Evolutionary conservation across 2,329 filamentous ascomycete species (phyloP), one percentile per base, ranked within the genome.

Genomic region (Penicillium sp.): DNA sequence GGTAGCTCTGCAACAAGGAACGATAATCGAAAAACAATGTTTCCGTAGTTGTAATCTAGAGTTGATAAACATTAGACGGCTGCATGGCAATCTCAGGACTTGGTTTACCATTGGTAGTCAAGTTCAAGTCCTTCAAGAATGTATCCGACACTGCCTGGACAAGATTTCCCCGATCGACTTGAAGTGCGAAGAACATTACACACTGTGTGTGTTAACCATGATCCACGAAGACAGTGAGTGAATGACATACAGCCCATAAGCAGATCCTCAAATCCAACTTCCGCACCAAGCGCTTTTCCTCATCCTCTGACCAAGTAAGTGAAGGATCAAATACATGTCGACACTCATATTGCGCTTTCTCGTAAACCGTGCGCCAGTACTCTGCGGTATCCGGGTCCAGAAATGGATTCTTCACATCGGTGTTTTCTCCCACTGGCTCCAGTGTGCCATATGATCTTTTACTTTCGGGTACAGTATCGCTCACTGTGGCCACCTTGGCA

Each of bases 151-250:
- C 69, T 3, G 83, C 84, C 58, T 84, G 84, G 50, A 54, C 58
- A 14, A 86, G 73, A 62, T 86, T 86, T 31, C 82, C 82, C 40
- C 84, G 75, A 63, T 86, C 83, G 3, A 86, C 71, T 62, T 86
- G 81, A 2, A 86, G 71, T 0, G 79, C 82, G 48, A 85, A 83
- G 68, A 86, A 86, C 81, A 83, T 83, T 36, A 86, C 81, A 83
- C 83, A 39, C 32, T 36, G 8, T 34, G 13, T 29, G 8, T 65
- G 18, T 38, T 24, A 14, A 14, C 8, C n/a, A 18, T 36, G 2
- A 13, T 49, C 11, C 43, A 34, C 47, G 44, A 58, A 57, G 43
- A 40, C 46, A 55, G 57, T 57, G 24, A 32, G 24, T 48, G 42
- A 21, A 27, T 24, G 14, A 54, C 39, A 36, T 58, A 67, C 63